Base-by-base conservation (phyloP, 2,329 filamentous ascomycete genomes). In the Pezicula carpinea region DNA sequence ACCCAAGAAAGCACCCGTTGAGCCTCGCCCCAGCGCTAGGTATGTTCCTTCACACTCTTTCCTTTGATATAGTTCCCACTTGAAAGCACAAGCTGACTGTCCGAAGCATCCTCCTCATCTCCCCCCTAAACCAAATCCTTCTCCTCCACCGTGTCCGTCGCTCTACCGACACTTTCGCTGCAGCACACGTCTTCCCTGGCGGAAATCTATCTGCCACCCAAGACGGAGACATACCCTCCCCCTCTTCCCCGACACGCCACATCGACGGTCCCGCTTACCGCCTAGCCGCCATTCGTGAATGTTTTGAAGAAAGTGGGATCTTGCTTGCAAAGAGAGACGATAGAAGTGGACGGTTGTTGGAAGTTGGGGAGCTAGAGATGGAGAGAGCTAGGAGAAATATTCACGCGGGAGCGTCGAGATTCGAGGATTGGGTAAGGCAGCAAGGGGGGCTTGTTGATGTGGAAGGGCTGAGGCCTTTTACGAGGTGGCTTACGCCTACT, bases 301-400 rank as follows among this genome's bases (percentile, higher is more conserved):
- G 89, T 0, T 97, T 97, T 62, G 93, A 99, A 64, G 93, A 97
- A 69, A 91, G 87, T 54, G 93, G 93, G 0, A 89, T 96, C 45
- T 68, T 97, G 21, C 74, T 97, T 18, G 55, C 48, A 14, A 66
- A 65, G 4, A 64, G 69, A 19, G 69, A 66, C 47, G 69, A 70
- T 49, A 66, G 66, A 10, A 72, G 73, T 5, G 76, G 75, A 0
- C 66, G 70, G 17, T 66, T 92, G 43, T 67, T 93, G 23, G 75
- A 81, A 34, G 64, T 95, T 5, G 65, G 75, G 0, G 74, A 79
- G 6, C 66, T 67, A 1, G 78, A 83, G 48, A 72, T 83, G 22
- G 83, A 89, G 44, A 66, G 72, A 43, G 89, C 83, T 1, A 75
- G 91, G 47, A 77, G 76, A 57, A 71, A 71, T 5, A 81, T 96